phyloP scores from a whole-genome alignment of 139 green algal species.

The Tetradesmus obliquus region DNA sequence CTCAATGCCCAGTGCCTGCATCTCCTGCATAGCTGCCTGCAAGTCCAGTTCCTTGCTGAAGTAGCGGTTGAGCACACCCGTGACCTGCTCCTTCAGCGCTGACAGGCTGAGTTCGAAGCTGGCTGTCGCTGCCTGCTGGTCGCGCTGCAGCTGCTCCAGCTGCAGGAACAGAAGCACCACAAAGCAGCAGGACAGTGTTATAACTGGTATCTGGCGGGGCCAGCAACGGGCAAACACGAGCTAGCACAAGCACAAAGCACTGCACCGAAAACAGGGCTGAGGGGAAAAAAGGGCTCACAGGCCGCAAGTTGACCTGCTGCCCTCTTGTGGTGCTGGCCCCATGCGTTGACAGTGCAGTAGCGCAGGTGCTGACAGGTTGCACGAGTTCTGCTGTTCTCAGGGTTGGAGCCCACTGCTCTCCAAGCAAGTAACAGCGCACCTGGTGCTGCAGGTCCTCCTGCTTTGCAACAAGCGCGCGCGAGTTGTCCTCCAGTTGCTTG shows the following conservation, averaged over 20 bases:
- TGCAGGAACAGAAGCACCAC: background rate
- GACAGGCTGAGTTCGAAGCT: background rate
- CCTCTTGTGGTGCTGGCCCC: background rate
- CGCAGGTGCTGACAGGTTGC: background rate
- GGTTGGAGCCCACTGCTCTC: background rate
- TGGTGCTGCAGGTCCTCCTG: constrained; percentile 42
- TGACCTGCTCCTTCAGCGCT: constrained; percentile 35
- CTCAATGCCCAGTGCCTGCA: constrained; percentile 38
- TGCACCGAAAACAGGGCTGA: too few species aligned
- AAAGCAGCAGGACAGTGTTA: background rate
- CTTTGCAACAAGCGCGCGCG: constrained; percentile 21
- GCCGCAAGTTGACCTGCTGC: background rate
- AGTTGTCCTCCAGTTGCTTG: constrained; percentile 37
- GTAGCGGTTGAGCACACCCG: constrained; percentile 31
- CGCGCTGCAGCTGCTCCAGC: constrained; percentile 38
- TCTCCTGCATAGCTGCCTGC: constrained; percentile 28
- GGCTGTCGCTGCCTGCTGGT: background rate
- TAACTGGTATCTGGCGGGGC: background rate
- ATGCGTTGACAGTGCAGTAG: background rate
- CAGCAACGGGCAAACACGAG: background rate
- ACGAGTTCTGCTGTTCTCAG: background rate
- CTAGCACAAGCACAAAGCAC: background rate
- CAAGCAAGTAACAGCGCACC: background rate
- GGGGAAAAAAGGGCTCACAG: too few species aligned
- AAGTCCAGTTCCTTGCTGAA: constrained; percentile 23